Base-by-base conservation (phyloP, 2,329 filamentous ascomycete species). In the Ophiosphaerella narmari region DNA sequence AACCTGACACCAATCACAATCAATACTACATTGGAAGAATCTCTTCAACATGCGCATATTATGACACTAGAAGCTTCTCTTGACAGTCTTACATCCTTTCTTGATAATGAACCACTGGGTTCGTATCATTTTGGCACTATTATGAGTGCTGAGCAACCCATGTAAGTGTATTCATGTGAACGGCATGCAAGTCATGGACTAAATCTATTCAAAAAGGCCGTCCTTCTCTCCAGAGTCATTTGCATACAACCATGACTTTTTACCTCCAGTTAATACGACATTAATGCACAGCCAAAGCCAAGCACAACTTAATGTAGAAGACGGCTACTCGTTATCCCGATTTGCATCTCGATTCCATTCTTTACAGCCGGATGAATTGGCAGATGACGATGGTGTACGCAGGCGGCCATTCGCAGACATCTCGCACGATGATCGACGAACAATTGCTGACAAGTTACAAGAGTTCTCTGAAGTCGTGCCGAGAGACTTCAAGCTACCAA, bases 401-500 rank as follows among this genome's bases (percentile, higher is more conserved):
- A 43, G 55, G 14, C 56, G 63, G n/a, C 50, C 63, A 1, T 44
- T 74, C n/a, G 58, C 70, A 21, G 69, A 74, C 29, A 59, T 74
- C 13, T 73, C 70, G 5, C 54, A 65, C 7, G 62, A 66, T 9
- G 71, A 72, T 46, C 59, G 71, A 13, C 66, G 72, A 34, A 61
- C 53, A 9, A 84, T 86, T 46, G 81, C 82, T 62, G 82, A 77
- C 47, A 78, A 82, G n/a, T 70, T 87, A 0, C 79, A 83, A 16
- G 83, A 86, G 52, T 87, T 87, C 55, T 82, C 82, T 0, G 76
- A 79, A 1, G 80, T 86, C 4, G 68, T 87, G 18, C 82, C 85
- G 0, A 76, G 73, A 44, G 83, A 85, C 58, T 90, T 90, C 57
- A 79, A 84, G 3, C 82, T 90, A 42, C 87, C 87, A 1, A 89